A percentile compares a stretch with the other conserved stretches of the same genome.
These are phyloP conservation scores for Candida gigantensis DNA, from an alignment of 1,139 yeast genomes.

Conservation along the genomic window DNA sequence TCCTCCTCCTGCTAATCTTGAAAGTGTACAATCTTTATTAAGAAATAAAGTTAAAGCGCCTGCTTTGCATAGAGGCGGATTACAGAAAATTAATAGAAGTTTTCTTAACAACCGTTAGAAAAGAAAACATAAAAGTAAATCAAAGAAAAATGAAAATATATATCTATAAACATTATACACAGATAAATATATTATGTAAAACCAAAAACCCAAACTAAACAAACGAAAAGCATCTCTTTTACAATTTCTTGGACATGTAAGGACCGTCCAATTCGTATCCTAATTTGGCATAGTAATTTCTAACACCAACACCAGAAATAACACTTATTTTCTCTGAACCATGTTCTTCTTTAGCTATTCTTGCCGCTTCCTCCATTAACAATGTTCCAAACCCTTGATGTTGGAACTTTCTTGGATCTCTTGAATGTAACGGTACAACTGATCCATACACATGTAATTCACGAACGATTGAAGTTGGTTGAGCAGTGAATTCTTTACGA, in stretches of 20 bases:
- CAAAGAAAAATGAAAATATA: not conserved
- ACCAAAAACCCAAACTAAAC: too few relatives aligned
- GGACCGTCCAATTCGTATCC: slow-evolving; percentile 96
- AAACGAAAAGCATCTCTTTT: too few relatives aligned
- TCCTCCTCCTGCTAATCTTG: slow-evolving; percentile 22
- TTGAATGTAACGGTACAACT: slow-evolving; percentile 94
- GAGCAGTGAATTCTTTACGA: slow-evolving; percentile 81
- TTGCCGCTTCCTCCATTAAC: slow-evolving; percentile 96
- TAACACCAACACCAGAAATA: slow-evolving; percentile 95
- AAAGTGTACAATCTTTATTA: slow-evolving; percentile 39
- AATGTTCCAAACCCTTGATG: slow-evolving; percentile 99
- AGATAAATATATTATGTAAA: not conserved
- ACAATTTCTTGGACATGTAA: slow-evolving; percentile 64
- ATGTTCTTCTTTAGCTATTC: slow-evolving; percentile 94
- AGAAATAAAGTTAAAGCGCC: slow-evolving; percentile 44
- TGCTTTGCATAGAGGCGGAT: slow-evolving; percentile 46
- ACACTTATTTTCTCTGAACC: slow-evolving; percentile 90
- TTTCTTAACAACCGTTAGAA: slow-evolving; percentile 14
- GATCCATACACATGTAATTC: slow-evolving; percentile 97
- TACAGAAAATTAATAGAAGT: slow-evolving; percentile 17
- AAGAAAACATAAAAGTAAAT: not conserved
- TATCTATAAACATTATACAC: not conserved
- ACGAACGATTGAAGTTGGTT: slow-evolving; percentile 89
- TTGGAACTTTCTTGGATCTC: slow-evolving; percentile 97
- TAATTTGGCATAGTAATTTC: slow-evolving; percentile 89